Percentiles rank a stretch among this genome's conserved stretches.
These are phyloP conservation scores for Penicillium angulare DNA, from an alignment of 495 filamentous ascomycete genomes.

Conservation along the genomic window DNA sequence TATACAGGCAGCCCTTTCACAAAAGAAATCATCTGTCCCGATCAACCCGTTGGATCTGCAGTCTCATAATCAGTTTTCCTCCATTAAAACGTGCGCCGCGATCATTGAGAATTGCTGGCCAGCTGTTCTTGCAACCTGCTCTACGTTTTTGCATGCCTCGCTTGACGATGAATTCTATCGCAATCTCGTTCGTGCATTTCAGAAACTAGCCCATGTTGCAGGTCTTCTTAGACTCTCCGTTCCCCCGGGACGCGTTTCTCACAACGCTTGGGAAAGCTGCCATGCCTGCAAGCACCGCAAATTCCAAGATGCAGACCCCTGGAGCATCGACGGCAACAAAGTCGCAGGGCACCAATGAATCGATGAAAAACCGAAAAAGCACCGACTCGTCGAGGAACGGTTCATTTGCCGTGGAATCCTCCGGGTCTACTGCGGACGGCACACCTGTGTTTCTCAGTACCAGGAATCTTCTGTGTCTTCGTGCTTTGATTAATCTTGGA, in stretches of 20 bases:
- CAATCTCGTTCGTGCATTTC: slow-evolving; percentile 86
- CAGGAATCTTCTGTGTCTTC: slow-evolving; percentile 82
- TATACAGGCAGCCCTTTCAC: slow-evolving; percentile 33
- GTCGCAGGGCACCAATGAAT: slow-evolving; percentile 18
- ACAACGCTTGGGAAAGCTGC: slow-evolving; percentile 92
- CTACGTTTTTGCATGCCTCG: slow-evolving; percentile 88
- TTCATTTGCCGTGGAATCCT: slow-evolving; percentile 20
- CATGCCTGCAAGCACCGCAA: slow-evolving; percentile 68
- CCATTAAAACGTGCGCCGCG: slow-evolving; percentile 71
- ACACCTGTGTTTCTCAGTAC: slow-evolving; percentile 64
- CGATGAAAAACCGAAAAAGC: slow-evolving; percentile 43
- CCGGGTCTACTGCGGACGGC: slow-evolving; percentile 21
- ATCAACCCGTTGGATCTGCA: slow-evolving; percentile 76
- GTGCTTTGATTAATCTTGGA: slow-evolving; percentile 88
- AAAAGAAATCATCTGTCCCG: slow-evolving; percentile 62
- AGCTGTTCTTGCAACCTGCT: slow-evolving; percentile 87
- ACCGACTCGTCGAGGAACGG: slow-evolving; percentile 17
- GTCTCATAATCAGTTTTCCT: slow-evolving; percentile 64
- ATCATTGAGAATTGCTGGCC: slow-evolving; percentile 95
- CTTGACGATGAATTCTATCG: slow-evolving; percentile 95
- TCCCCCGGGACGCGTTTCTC: slow-evolving; percentile 88
- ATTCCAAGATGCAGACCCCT: slow-evolving; percentile 35
- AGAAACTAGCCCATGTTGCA: slow-evolving; percentile 93
- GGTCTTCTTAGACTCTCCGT: slow-evolving; percentile 81
- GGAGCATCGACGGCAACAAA: slow-evolving; percentile 9